Evolutionary conservation across 768 basidiomycete species (phyloP), one percentile per base, ranked within the genome.

Genomic region (Termitomyces sp.): DNA sequence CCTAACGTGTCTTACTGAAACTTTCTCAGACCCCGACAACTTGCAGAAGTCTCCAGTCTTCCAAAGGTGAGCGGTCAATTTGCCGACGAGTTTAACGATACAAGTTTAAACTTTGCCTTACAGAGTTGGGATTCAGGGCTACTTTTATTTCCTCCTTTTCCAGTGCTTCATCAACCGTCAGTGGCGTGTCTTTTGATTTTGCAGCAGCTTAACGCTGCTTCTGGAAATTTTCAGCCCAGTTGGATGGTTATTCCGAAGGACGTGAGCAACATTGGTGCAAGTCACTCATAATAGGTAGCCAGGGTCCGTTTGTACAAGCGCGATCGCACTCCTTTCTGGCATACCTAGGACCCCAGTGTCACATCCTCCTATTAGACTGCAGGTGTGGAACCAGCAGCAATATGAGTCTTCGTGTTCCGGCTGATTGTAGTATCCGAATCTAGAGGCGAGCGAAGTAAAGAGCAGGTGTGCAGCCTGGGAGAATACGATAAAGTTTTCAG

Each of bases 141-240:
- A 95, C 74, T 95, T 95, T 71, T 95, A 87, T 78, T 99, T 87
- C 75, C 77, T 96, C 23, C 78, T 99, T 1, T 98, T 99, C 78
- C 96, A 99, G 65, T 92, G 91, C 64, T 95, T 95, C 71, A 84
- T 90, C 65, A 87, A 89, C 62, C 83, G 91, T 90, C 65, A 55
- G 82, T 13, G 54, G 62, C 44, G 10, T 8, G 8, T 55, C 16
- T 23, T 55, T 23, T 28, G 20, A 41, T 12, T 56, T 55, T 54
- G 16, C 14, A 32, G 59, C 53, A 35, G n/a, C 51, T 58, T 23
- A 20, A 40, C 16, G 33, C 51, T 35, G 35, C 48, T 58, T 59
- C 50, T 30, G 35, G 12, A 32, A 28, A 32, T 28, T 35, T 33
- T 16, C 63, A 87, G 91, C 86, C 60, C 84, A 82, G 1, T 56